Evolutionary conservation across 208 protist genomes (phyloP), one percentile per base, ranked within the genome.

Genomic region (Wallacemonas sp.): DNA sequence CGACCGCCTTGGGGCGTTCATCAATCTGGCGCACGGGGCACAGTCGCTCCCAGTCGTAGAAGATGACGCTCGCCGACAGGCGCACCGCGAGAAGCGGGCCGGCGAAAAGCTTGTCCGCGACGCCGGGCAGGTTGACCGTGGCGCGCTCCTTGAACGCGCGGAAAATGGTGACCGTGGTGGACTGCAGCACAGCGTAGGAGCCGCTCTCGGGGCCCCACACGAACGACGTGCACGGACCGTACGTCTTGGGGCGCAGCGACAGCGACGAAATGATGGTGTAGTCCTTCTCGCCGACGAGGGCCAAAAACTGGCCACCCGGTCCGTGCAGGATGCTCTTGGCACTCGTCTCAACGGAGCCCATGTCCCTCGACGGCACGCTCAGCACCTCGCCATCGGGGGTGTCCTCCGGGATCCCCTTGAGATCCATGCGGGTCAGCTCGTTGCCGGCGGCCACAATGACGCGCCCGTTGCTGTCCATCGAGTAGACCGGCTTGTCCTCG

Each of bases 221-320:
- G 72, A 99, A 99, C 5, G 99, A 96, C 6, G 98, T 65, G 27
- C 93, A 98, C 41, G 81, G 74, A n/a, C 99, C 99, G 75, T 98
- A 99, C 23, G 81, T 85, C 80, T 99, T 99, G 47, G 97, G 97
- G 5, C 98, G 83, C 85, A 96, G 96, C 0, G 88, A 93, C 2
- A 99, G 76, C 1, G 98, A 96, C 24, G 98, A 99, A 72, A 99
- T 95, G 72, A 99, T 98, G 47, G 98, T 98, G 85, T 98, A 99
- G 66, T 99, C 97, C 54, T 89, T 89, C 54, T 99, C 98, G 33
- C 97, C 97, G 3, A 99, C 74, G n/a, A 96, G 74, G 17, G 97
- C 90, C 43, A 97, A 81, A 56, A 96, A 99, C 65, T 98, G 94
- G 30, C 98, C 98, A 70, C 98, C 98, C 24, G 83, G 81, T 52